Evolutionary conservation across 805 yeast genomes (phyloP), one percentile per base, ranked within the genome.

Genomic region (Teunomyces barrocoloradensis): DNA sequence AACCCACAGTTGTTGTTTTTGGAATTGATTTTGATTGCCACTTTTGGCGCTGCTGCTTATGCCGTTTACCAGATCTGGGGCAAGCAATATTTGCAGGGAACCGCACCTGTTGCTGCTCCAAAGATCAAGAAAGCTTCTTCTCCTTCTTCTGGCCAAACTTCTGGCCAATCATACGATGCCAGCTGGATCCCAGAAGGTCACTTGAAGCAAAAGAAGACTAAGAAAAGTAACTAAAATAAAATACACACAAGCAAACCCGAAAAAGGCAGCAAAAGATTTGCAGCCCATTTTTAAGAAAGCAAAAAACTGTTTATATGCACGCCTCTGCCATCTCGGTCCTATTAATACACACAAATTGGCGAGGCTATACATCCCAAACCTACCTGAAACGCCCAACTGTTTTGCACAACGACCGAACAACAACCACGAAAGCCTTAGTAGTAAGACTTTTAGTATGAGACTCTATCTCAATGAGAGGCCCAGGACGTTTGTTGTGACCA

Each of bases 1-100:
- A 80, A 87, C 61, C 94, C 91, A 11, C 82, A 84, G 65, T 78
- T 89, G 59, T 60, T 89, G 49, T 63, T 86, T 30, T 77, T 86
- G 53, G 85, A 82, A 61, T 44, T 80, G 12, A 54, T 87, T 21
- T 66, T 88, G 48, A 55, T 71, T 3, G 56, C 49, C 6, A 33
- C 44, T 7, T 25, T 53, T 18, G 59, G 48, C 3, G 51, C 45
- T 7, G 34, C 46, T 36, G 46, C 35, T 38, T 85, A 82, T 64
- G 62, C 71, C 51, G 61, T 65, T 30, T 77, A 77, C 65, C 60
- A 58, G 36, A 55, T 64, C 38, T 77, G 73, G 58, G 81, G 82
- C 47, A 67, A 68, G 52, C 61, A 63, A 38, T 82, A 80, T 61
- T 62, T 81, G 51, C 51, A 59, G 48, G 65, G 65, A 28, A 58